Evolutionary conservation across 2,329 filamentous ascomycete genomes (phyloP), one percentile per base, ranked within the genome.

Genomic region (Trichophyton benhamiae): DNA sequence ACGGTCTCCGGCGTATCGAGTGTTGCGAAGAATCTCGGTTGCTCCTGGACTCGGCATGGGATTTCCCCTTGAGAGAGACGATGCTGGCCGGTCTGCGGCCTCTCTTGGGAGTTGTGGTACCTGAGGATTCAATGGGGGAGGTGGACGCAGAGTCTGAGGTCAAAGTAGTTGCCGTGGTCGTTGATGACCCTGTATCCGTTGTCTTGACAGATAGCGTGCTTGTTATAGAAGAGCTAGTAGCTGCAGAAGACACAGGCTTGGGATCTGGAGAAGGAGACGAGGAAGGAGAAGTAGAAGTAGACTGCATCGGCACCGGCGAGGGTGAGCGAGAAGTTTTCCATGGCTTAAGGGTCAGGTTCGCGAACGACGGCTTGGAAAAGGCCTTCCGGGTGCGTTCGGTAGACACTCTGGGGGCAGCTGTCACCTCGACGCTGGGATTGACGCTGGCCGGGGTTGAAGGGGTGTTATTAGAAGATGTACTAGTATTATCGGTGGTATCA

Each of bases 301-400:
- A 27, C 5, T 11, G 49, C 3, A 17, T 2, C 78, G 46, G 20
- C 8, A 11, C 46, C 1, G 46, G 77, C 20, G 78, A 79, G 6
- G 78, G 75, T 3, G 79, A 77, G 63, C 77, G 74, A 27, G 77
- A 79, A 3, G 71, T 70, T 58, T 73, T 74, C 79, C 79, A 82
- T 60, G 79, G 77, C 68, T 78, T 80, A 57, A 78, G 75, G 38
- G 79, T 78, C 60, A 82, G 72, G 53, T 72, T 78, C 57, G 76
- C 77, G 65, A 82, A 72, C 25, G 79, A 76, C 76, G 78, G 5
- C 33, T 58, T 58, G 3, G 55, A 41, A 36, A 58, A 58, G 55
- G n/a, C 27, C 36, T 77, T 78, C 60, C 73, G 70, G 63, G 74
- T 67, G 63, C 72, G 69, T 67, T 69, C 67, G 46, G 71, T 66